These are phyloP conservation scores for Pseudofabraea citricarpa DNA, from an alignment of 2,329 filamentous ascomycete species.

Conservation along the genomic window DNA sequence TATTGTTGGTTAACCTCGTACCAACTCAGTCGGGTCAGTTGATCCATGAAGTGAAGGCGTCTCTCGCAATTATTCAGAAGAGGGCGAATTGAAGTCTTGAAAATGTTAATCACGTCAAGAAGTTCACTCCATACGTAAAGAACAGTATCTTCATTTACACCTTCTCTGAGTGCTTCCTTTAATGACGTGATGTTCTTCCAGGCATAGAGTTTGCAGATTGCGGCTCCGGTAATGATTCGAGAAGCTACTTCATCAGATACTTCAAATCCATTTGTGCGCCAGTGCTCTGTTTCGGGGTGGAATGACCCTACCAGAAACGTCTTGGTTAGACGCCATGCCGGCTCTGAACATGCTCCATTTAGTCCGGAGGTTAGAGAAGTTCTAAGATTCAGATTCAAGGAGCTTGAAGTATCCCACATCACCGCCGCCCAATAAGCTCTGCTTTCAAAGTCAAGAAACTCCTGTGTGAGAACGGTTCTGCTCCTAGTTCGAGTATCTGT, in stretches of 20 bases:
- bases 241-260: constrained; percentile 24
- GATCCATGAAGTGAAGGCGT: constrained; percentile 25
- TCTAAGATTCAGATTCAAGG: constrained; percentile 35
- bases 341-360: constrained; percentile 21
- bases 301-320: constrained; percentile 22
- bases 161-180: constrained; percentile 29
- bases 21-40: constrained; percentile 28
- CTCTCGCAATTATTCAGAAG: constrained; percentile 23
- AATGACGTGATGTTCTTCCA: constrained; percentile 27
- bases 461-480: constrained; percentile 23
- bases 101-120: constrained; percentile 24
- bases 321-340: constrained; percentile 24
- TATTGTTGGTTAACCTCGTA: constrained; percentile 26
- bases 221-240: constrained; percentile 25
- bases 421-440: constrained; percentile 37
- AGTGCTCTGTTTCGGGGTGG: constrained; percentile 22
- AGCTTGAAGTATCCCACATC: constrained; percentile 37
- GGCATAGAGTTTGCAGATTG: constrained; percentile 23
- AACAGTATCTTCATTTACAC: constrained; percentile 25
- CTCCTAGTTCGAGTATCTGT: constrained; percentile 15
- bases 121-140: constrained; percentile 20
- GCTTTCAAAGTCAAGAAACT: constrained; percentile 33
- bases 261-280: constrained; percentile 19
- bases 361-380: constrained; percentile 35
- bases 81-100: constrained; percentile 23